These are phyloP conservation scores for Neurospora cerealis DNA, from an alignment of 495 filamentous ascomycete species.

Conservation along the genomic window DNA sequence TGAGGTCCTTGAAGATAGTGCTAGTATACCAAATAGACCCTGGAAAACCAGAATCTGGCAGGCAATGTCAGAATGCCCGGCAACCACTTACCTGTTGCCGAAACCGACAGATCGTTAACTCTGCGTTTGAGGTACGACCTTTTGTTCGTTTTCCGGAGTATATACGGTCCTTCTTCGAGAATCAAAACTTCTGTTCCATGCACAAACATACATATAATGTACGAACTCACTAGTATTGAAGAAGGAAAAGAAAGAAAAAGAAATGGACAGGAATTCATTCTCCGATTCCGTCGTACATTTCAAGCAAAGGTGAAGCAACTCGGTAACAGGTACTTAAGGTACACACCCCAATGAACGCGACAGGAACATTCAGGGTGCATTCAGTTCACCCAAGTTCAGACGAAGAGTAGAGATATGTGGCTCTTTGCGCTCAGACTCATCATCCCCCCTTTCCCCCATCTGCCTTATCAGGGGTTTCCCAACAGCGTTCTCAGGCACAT, in stretches of 20 bases:
- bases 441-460: background rate
- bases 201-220: background rate
- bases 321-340: background rate
- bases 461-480: background rate
- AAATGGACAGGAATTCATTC: background rate
- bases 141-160: background rate
- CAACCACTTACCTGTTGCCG: background rate
- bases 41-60: background rate
- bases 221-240: no score
- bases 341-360: no score
- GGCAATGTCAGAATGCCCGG: background rate
- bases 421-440: background rate
- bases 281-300: no score
- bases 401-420: background rate
- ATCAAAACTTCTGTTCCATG: background rate
- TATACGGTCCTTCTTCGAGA: background rate
- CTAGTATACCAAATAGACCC: background rate
- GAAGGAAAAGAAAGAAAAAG: background rate
- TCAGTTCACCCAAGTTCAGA: background rate
- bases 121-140: background rate
- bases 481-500: background rate
- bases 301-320: background rate
- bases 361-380: background rate
- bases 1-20: background rate
- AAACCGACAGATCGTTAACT: no score